Conservation (phyloP, 1,139 yeast species). For the Kodamaea arcana region DNA sequence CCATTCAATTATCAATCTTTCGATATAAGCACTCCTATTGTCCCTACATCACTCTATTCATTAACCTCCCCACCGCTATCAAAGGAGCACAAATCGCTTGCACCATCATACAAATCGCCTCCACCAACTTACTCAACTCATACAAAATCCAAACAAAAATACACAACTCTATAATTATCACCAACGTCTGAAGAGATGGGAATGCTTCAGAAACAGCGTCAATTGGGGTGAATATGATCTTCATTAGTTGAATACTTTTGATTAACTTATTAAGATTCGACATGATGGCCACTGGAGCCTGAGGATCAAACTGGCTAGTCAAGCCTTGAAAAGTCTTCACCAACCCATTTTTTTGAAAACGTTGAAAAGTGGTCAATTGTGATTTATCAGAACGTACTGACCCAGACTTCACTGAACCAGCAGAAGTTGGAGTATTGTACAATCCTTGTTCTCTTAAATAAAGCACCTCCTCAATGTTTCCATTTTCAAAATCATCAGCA, state of each 20-base stretch:
- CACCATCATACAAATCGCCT: constrained; percentile 46
- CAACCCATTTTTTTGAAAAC: neutral
- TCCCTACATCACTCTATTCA: constrained; percentile 36
- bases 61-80: constrained; percentile 44
- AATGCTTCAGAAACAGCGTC: constrained; percentile 38
- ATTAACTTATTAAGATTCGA: constrained; percentile 32
- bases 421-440: constrained; percentile 32
- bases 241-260: constrained; percentile 36
- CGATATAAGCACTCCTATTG: too few relatives aligned
- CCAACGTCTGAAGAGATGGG: constrained; percentile 38
- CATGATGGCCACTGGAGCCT: constrained; percentile 11
- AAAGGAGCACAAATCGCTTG: constrained; percentile 48
- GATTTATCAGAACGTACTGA: constrained; percentile 1
- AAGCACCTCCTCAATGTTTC: constrained; percentile 24
- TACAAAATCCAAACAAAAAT: constrained; percentile 43
- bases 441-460: constrained; percentile 8
- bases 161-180: constrained; percentile 34
- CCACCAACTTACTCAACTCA: constrained; percentile 40
- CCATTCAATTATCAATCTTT: too few relatives aligned
- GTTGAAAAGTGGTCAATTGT: neutral
- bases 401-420: constrained; percentile 7
- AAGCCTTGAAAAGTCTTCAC: neutral
- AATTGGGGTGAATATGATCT: constrained; percentile 39
- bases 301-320: constrained; percentile 4
- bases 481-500: constrained; percentile 32